Evolutionary conservation across 2,329 filamentous ascomycete genomes (phyloP).

Genomic region (Colletotrichum siamense): DNA sequence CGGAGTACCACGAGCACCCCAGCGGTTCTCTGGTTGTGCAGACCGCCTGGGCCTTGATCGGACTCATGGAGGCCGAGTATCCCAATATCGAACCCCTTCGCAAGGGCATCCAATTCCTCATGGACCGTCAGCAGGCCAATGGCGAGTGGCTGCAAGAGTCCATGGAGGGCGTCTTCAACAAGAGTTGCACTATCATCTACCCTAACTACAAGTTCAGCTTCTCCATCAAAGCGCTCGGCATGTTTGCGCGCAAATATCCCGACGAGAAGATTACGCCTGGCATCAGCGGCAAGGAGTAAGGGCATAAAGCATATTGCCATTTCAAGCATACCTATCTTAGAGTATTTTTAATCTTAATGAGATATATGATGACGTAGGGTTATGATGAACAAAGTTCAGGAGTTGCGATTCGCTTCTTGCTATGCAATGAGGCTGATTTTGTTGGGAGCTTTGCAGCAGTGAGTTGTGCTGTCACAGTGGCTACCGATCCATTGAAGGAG

Average conservation of each 20-base stretch:
- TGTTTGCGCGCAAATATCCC: slow-evolving; percentile 80
- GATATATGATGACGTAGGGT: not conserved
- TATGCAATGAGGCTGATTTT: not conserved
- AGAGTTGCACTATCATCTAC: slow-evolving; percentile 98
- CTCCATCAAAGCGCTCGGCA: slow-evolving; percentile 89
- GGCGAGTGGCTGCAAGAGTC: slow-evolving; percentile 96
- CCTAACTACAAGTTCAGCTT: slow-evolving; percentile 99
- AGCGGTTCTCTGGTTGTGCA: slow-evolving; percentile 88
- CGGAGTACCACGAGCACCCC: slow-evolving; percentile 75
- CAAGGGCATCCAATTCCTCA: slow-evolving; percentile 79
- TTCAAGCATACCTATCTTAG: not conserved
- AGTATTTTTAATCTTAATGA: slow-evolving; percentile 7
- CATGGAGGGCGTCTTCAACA: slow-evolving; percentile 98
- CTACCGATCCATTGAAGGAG: not conserved
- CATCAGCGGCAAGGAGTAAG: slow-evolving; percentile 5
- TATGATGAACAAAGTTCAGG: not conserved
- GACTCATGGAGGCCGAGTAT: slow-evolving; percentile 81
- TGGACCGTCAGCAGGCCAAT: slow-evolving; percentile 83
- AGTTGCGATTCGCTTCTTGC: not conserved
- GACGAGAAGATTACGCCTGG: slow-evolving; percentile 57
- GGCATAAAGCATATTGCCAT: not conserved
- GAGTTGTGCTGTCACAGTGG: not conserved
- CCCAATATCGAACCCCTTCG: slow-evolving; percentile 75
- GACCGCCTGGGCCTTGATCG: slow-evolving; percentile 89
- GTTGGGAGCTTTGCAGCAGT: not conserved